These are phyloP conservation scores for Ceratobasidium sp. DNA, from an alignment of 1,284 basidiomycete species.

Conservation along the genomic window DNA sequence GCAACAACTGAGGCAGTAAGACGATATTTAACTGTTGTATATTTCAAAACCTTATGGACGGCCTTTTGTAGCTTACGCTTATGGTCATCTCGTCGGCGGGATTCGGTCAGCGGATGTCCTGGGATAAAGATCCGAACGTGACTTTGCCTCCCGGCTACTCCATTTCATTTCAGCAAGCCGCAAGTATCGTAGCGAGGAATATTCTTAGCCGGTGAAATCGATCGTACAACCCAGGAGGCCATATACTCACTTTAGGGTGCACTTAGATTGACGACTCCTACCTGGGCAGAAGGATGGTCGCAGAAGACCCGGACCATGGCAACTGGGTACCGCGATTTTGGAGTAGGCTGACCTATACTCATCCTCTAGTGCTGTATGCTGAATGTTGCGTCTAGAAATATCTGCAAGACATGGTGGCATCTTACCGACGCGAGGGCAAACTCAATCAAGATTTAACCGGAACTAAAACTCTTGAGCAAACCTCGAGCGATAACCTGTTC, in stretches of 20 bases:
- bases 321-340: constrained; percentile 17
- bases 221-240: background rate
- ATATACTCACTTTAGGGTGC: background rate
- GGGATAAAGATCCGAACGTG: background rate
- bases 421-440: background rate
- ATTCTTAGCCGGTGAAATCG: background rate
- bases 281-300: constrained; percentile 10
- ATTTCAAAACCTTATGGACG: background rate
- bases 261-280: constrained; percentile 2
- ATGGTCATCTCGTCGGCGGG: constrained; percentile 25
- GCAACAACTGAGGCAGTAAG: constrained; percentile 25
- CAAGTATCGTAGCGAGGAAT: constrained; percentile 1
- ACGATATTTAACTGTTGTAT: background rate
- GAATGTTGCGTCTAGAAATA: background rate
- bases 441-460: constrained; percentile 6
- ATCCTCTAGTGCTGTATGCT: no score
- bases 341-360: background rate
- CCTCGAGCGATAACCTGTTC: constrained; percentile 26
- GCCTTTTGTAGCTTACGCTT: constrained; percentile 20
- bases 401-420: background rate
- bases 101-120: constrained; percentile 24
- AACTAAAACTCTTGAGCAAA: background rate
- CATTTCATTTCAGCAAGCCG: constrained; percentile 16
- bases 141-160: background rate
- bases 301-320: constrained; percentile 24